Evolutionary conservation across 148 eudicot species (phyloP).

Genomic region (Amaranthus hypochondriacus): DNA sequence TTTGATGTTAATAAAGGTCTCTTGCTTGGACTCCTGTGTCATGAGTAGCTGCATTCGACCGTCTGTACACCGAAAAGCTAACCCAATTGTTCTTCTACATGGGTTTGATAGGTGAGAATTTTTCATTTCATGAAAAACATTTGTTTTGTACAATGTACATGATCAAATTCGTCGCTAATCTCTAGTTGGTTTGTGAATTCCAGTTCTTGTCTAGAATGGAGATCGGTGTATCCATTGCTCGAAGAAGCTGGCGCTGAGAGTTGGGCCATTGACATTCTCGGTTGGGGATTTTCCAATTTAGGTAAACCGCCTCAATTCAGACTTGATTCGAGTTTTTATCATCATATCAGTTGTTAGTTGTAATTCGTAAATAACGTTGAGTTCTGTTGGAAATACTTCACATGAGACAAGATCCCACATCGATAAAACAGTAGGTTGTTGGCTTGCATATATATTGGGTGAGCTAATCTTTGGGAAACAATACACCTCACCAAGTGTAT

Average conservation of each 20-base stretch:
- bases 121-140: not conserved
- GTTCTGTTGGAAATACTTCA: too few species aligned
- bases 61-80: constrained; percentile 30
- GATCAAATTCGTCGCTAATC: not conserved
- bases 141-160: not conserved
- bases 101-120: constrained; percentile 78
- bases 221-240: constrained; percentile 66
- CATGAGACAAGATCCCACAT: too few species aligned
- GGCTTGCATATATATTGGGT: too few species aligned
- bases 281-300: constrained; percentile 93
- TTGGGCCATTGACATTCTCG: constrained; percentile 95
- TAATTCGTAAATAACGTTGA: too few species aligned
- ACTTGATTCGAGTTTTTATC: not conserved
- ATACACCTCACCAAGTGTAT: too few species aligned
- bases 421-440: too few species aligned
- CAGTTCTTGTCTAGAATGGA: constrained; percentile 99
- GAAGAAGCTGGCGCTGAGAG: constrained; percentile 83
- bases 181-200: constrained; percentile 29
- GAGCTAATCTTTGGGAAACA: too few species aligned
- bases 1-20: constrained; percentile 37
- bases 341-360: not conserved
- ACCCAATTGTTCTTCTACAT: constrained; percentile 83
- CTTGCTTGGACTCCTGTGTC: constrained; percentile 44
- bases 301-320: constrained; percentile 34
- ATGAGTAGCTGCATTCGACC: constrained; percentile 96